phyloP scores from a whole-genome alignment of 176 grass and related monocot genomes.

The Melocanna baccifera region DNA sequence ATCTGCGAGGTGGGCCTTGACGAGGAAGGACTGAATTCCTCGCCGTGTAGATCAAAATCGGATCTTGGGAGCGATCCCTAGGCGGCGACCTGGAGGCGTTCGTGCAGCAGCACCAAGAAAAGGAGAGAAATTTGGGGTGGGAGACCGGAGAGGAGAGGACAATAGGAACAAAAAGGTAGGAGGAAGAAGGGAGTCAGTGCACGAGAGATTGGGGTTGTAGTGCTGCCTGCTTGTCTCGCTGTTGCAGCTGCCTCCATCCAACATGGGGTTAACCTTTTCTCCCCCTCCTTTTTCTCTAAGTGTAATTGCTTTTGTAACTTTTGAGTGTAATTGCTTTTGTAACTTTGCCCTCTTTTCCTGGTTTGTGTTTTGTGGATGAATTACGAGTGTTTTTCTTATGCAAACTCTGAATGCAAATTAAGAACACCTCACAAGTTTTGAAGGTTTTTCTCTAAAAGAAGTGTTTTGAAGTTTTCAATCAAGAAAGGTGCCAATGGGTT shows the following conservation, averaged over 20 bases:
- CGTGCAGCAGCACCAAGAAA: slow-evolving; percentile 27
- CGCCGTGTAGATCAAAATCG: neutral
- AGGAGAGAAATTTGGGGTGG: neutral
- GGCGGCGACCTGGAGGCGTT: slow-evolving; percentile 11
- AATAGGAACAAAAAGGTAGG: neutral
- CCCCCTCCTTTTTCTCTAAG: neutral
- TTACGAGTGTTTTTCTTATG: neutral
- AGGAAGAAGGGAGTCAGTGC: neutral
- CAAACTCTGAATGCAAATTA: neutral
- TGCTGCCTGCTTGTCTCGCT: neutral
- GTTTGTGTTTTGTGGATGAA: neutral
- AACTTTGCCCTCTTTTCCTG: neutral
- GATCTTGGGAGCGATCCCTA: slow-evolving; percentile 17
- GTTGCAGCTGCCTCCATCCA: neutral
- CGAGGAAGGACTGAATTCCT: neutral
- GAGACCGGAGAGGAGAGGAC: neutral
- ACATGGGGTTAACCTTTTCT: slow-evolving; percentile 3
- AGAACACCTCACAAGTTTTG: neutral
- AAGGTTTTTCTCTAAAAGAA: too few relatives aligned
- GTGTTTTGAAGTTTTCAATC: neutral
- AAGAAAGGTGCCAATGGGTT: neutral
- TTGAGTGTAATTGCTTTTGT: slow-evolving; percentile 30
- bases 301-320: slow-evolving; percentile 32
- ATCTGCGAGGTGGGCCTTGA: neutral
- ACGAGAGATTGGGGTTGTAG: neutral